Evolutionary conservation across 768 basidiomycete species (phyloP).

Genomic region (Russula olivacea): DNA sequence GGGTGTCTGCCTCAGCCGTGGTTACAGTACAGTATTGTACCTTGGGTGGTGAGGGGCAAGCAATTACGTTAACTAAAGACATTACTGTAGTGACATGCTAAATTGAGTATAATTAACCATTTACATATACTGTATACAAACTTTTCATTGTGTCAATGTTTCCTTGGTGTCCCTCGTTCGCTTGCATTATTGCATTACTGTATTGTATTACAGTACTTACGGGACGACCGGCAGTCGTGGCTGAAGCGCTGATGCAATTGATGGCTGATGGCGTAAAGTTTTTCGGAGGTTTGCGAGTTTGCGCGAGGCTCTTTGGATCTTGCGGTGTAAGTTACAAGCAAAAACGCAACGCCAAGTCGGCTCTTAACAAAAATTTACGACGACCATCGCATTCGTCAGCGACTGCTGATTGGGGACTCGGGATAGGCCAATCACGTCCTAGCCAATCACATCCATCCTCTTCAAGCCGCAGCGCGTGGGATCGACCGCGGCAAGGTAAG

Average conservation of each 20-base stretch:
- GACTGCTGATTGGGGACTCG: conserved; percentile 3
- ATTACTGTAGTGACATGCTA: background rate
- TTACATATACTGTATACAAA: no score
- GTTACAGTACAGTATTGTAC: background rate
- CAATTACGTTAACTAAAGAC: conserved; percentile 5
- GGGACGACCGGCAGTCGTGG: conserved; percentile 3
- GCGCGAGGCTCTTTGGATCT: background rate
- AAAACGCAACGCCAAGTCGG: background rate
- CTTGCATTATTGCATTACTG: background rate
- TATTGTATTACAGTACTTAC: background rate
- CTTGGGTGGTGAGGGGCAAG: background rate
- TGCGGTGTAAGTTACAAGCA: background rate
- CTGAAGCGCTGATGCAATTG: background rate
- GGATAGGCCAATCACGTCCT: background rate
- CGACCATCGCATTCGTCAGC: background rate
- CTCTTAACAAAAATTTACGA: background rate
- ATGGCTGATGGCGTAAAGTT: background rate
- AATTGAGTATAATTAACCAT: background rate
- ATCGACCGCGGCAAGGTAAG: no score
- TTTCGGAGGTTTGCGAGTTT: background rate
- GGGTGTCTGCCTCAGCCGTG: conserved; percentile 4
- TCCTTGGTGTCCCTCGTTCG: background rate
- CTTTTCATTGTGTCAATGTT: background rate
- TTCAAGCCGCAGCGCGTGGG: background rate
- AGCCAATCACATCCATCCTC: no score